Evolutionary conservation across 495 filamentous ascomycete species (phyloP).

Genomic region (Neurospora sp.): DNA sequence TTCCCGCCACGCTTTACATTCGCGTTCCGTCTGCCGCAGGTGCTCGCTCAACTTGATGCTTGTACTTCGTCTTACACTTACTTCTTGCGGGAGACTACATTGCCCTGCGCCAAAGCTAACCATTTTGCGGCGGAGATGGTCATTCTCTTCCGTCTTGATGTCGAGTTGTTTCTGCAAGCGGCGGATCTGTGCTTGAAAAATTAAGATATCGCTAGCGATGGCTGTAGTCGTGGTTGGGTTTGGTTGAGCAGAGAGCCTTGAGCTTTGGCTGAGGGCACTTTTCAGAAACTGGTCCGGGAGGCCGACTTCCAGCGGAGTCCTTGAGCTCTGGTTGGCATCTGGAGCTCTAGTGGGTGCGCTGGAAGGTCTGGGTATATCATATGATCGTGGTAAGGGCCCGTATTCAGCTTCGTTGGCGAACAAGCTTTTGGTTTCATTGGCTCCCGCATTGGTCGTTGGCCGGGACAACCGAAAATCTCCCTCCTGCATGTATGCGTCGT

Average conservation of each 20-base stretch:
- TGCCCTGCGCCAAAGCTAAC: conserved; percentile 6
- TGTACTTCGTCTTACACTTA: background rate
- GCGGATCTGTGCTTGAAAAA: conserved; percentile 36
- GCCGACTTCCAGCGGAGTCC: background rate
- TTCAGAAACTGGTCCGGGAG: background rate
- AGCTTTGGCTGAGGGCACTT: conserved; percentile 1
- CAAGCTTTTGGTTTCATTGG: background rate
- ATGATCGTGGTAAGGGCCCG: background rate
- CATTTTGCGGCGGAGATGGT: conserved; percentile 27
- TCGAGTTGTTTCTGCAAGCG: conserved; percentile 34
- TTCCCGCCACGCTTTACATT: conserved; percentile 37
- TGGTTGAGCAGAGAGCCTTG: background rate
- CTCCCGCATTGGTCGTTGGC: background rate
- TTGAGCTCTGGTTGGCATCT: background rate
- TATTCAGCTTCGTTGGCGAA: background rate
- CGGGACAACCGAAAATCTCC: background rate
- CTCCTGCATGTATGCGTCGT: background rate
- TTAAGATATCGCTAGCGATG: conserved; percentile 19
- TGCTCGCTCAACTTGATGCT: conserved; percentile 28
- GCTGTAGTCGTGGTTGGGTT: conserved; percentile 1
- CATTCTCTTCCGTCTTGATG: conserved; percentile 28
- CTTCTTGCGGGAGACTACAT: conserved; percentile 21
- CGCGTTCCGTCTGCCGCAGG: conserved; percentile 32
- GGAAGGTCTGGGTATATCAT: background rate
- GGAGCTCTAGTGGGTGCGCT: background rate